Percentiles rank a stretch among this genome's conserved stretches.
Evolutionary conservation across 495 filamentous ascomycete genomes (phyloP).

Genomic region (Massariosphaeria phaeospora): DNA sequence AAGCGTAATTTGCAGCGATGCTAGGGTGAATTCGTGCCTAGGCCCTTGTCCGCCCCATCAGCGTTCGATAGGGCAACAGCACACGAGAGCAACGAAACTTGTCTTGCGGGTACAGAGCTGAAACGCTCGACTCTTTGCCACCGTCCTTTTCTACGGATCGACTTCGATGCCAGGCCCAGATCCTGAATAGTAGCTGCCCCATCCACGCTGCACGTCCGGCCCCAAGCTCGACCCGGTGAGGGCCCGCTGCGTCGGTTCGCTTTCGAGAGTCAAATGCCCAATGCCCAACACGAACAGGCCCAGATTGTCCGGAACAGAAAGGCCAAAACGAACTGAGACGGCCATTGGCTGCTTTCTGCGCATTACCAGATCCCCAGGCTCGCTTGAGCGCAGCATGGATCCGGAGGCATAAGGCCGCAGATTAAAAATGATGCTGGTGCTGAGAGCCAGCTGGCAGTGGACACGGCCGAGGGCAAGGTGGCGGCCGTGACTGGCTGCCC

Average conservation of each 20-base stretch:
- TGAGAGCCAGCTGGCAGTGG: slow-evolving; percentile 26
- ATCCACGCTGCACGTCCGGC: too few relatives aligned
- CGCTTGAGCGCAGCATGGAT: slow-evolving; percentile 22
- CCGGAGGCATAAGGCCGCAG: slow-evolving; percentile 27
- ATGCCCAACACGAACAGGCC: slow-evolving; percentile 2
- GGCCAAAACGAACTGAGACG: background rate
- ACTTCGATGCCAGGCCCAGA: too few relatives aligned
- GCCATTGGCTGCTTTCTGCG: slow-evolving; percentile 12
- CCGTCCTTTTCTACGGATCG: too few relatives aligned
- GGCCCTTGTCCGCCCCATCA: background rate
- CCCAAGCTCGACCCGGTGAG: too few relatives aligned
- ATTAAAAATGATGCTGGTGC: slow-evolving; percentile 28
- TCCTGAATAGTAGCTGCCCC: too few relatives aligned
- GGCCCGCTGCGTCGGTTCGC: too few relatives aligned
- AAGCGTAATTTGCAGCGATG: slow-evolving; percentile 11
- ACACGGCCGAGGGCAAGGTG: background rate
- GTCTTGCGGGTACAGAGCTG: too few relatives aligned
- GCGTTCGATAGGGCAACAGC: background rate
- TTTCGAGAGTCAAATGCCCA: too few relatives aligned
- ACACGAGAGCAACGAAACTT: slow-evolving; percentile 16
- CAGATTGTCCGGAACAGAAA: too few relatives aligned
- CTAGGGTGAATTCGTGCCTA: slow-evolving; percentile 12
- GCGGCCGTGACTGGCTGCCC: slow-evolving; percentile 20
- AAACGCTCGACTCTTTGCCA: too few relatives aligned
- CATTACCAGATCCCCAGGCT: slow-evolving; percentile 20